Evolutionary conservation across 2,329 filamentous ascomycete genomes (phyloP).

Genomic region (Talaromyces piceae): DNA sequence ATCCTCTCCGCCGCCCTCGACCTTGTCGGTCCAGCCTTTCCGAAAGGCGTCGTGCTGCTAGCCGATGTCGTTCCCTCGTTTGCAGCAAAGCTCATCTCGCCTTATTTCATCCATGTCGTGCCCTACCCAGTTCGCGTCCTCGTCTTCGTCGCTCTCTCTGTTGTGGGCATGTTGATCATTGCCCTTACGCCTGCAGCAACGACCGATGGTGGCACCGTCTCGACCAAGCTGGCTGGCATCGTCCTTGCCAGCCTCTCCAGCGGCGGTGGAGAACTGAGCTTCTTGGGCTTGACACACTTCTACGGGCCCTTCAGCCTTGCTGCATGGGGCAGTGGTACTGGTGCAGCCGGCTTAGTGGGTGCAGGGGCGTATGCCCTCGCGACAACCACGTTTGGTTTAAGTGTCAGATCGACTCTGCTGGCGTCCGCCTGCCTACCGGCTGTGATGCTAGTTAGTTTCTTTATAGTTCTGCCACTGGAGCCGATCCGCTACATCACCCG

Average conservation of each 20-base stretch:
- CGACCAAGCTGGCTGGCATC: conserved; percentile 72
- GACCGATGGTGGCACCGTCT: conserved; percentile 53
- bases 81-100: conserved; percentile 75
- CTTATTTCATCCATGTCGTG: conserved; percentile 86
- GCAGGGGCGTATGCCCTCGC: conserved; percentile 81
- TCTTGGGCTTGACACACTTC: conserved; percentile 84
- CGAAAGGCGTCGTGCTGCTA: conserved; percentile 87
- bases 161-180: conserved; percentile 81
- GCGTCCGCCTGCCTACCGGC: conserved; percentile 70
- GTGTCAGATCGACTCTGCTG: conserved; percentile 66
- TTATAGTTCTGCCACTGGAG: conserved; percentile 64
- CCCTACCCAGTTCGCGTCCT: conserved; percentile 71
- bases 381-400: conserved; percentile 71
- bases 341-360: conserved; percentile 78
- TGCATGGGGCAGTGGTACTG: conserved; percentile 87
- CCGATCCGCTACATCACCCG: conserved; percentile 48
- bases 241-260: conserved; percentile 77
- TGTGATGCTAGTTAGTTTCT: conserved; percentile 79
- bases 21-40: conserved; percentile 76
- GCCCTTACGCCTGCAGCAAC: conserved; percentile 66
- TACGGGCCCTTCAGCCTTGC: conserved; percentile 83
- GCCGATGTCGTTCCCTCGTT: conserved; percentile 90
- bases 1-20: conserved; percentile 93
- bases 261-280: conserved; percentile 83
- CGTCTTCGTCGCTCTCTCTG: conserved; percentile 66